These are phyloP conservation scores for Chaetomium tenue DNA, from an alignment of 495 filamentous ascomycete genomes.

Conservation along the genomic window DNA sequence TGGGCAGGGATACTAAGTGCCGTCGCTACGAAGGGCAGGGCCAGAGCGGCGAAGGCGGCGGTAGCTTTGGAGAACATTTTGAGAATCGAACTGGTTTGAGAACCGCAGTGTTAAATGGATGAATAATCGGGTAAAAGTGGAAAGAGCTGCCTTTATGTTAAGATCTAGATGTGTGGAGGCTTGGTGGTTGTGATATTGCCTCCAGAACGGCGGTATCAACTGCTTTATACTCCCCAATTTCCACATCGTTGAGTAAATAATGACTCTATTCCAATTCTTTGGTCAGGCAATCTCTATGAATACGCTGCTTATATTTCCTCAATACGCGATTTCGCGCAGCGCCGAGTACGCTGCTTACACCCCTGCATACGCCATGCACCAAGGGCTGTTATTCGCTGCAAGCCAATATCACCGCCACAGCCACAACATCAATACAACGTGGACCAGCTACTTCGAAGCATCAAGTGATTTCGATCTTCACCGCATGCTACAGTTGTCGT, in stretches of 20 bases:
- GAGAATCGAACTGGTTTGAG: background rate
- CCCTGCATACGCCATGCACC: background rate
- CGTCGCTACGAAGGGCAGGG: background rate
- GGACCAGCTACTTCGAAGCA: no score
- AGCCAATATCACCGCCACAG: background rate
- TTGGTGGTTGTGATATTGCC: background rate
- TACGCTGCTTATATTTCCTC: background rate
- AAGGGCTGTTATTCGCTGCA: background rate
- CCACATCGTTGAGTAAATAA: background rate
- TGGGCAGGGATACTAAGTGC: constrained; percentile 6
- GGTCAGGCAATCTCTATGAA: background rate
- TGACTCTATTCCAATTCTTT: background rate
- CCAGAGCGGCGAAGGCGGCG: background rate
- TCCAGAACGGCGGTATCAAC: background rate
- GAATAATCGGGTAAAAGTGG: background rate
- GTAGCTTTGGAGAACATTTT: background rate
- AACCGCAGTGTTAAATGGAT: background rate
- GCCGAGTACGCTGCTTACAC: background rate
- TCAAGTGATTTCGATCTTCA: no score
- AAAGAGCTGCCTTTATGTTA: background rate
- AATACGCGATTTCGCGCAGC: background rate
- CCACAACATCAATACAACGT: no score
- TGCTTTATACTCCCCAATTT: background rate
- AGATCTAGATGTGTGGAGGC: background rate
- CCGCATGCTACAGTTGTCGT: no score